Conservation (phyloP, 2,329 filamentous ascomycete genomes). For the Xylaria sp. region DNA sequence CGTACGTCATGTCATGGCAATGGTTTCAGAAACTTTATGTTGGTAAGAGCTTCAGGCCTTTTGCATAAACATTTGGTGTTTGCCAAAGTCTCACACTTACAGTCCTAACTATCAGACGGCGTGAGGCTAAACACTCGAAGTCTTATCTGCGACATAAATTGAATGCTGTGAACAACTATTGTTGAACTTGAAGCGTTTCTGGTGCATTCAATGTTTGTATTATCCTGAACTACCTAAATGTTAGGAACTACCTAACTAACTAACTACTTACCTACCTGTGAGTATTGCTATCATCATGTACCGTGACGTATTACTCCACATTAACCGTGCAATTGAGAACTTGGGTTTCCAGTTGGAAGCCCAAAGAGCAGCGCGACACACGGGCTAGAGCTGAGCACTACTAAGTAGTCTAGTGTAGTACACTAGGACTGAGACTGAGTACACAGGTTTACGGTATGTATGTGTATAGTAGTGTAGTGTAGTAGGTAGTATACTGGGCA, state of each 20-base stretch:
- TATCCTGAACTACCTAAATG: no score
- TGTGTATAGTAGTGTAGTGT: not conserved
- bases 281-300: not conserved
- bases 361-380: not conserved
- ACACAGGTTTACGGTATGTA: no score
- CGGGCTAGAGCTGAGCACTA: conserved; percentile 9
- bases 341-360: not conserved
- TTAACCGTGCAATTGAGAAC: not conserved
- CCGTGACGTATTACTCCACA: conserved; percentile 9
- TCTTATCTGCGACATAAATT: no score
- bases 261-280: not conserved
- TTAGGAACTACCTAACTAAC: no score
- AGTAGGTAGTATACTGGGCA: not conserved
- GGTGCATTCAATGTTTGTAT: not conserved
- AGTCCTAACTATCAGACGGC: not conserved
- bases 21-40: no score
- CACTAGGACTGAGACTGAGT: no score
- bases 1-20: no score
- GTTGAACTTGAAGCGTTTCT: not conserved
- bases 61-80: not conserved
- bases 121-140: not conserved
- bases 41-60: no score
- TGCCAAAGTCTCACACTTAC: not conserved
- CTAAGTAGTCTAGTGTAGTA: no score
- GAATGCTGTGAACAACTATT: not conserved